Evolutionary conservation across 768 basidiomycete genomes (phyloP).

Genomic region (Suillus luteus): DNA sequence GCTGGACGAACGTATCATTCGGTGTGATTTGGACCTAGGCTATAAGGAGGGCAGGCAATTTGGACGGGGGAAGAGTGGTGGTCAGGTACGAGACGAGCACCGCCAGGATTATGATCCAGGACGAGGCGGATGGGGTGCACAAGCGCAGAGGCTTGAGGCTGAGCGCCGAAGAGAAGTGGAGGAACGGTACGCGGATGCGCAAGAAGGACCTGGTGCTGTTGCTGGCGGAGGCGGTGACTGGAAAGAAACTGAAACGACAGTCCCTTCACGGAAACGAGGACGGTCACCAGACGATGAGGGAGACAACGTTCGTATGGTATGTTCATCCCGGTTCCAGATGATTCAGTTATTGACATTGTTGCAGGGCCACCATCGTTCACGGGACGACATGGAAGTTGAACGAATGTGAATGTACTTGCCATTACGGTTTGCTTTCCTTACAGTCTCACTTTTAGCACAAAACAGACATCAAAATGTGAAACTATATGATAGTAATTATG

Average conservation of each 20-base stretch:
- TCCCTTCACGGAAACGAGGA: constrained; percentile 59
- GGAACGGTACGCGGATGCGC: constrained; percentile 81
- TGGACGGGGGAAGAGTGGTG: constrained; percentile 95
- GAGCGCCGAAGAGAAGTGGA: constrained; percentile 82
- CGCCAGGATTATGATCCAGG: constrained; percentile 96
- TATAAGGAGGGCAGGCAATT: constrained; percentile 98
- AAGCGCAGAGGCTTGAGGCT: constrained; percentile 70
- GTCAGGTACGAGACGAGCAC: constrained; percentile 96
- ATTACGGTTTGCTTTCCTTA: constrained; percentile 27
- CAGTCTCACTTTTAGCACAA: constrained; percentile 4
- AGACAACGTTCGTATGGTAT: constrained; percentile 56
- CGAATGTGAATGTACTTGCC: constrained; percentile 55
- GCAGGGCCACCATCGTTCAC: constrained; percentile 60
- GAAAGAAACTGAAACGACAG: constrained; percentile 62
- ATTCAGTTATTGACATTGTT: constrained; percentile 16
- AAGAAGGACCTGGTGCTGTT: constrained; percentile 78
- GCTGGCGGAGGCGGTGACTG: constrained; percentile 86
- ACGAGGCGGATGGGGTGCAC: constrained; percentile 93
- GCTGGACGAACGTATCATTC: constrained; percentile 97
- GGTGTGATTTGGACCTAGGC: constrained; percentile 95
- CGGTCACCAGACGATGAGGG: constrained; percentile 81
- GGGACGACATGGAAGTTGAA: constrained; percentile 67
- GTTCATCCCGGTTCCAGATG: constrained; percentile 25
- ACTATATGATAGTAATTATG: constrained; percentile 17
- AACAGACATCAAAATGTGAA: constrained; percentile 18